Evolutionary conservation across 257 asterid genomes (phyloP).

Genomic region (Catharanthus roseus): DNA sequence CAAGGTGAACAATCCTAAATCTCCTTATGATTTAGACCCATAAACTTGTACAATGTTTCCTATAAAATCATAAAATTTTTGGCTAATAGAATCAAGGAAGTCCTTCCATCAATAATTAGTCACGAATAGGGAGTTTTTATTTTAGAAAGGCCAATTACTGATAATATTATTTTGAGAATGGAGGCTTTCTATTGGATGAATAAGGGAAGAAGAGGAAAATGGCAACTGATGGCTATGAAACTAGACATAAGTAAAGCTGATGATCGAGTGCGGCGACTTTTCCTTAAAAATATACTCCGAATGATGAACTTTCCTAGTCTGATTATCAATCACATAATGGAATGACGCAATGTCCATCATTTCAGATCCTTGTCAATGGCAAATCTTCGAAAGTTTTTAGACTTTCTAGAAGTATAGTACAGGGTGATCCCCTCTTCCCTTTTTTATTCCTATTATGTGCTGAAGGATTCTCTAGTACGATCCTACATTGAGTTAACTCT

Average conservation of each 20-base stretch:
- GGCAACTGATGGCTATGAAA: neutral
- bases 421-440: no score
- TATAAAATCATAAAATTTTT: no score
- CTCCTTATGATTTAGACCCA: neutral
- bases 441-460: neutral
- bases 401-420: neutral
- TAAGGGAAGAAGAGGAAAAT: neutral
- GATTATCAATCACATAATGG: neutral
- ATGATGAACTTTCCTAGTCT: neutral
- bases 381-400: neutral
- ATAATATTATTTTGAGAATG: no score
- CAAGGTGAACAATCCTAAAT: neutral
- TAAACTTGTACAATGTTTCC: neutral
- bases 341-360: neutral
- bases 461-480: neutral
- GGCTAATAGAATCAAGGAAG: neutral
- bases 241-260: neutral
- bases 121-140: no score
- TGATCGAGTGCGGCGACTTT: no score
- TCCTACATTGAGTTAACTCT: neutral
- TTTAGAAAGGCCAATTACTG: no score
- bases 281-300: neutral
- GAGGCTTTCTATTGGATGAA: neutral
- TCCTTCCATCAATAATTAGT: neutral
- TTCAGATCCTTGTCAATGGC: neutral